Percentiles rank a stretch among this genome's conserved stretches.
These are phyloP conservation scores for Erodium maritimum DNA, from an alignment of 345 rosid genomes.

Conservation along the genomic window DNA sequence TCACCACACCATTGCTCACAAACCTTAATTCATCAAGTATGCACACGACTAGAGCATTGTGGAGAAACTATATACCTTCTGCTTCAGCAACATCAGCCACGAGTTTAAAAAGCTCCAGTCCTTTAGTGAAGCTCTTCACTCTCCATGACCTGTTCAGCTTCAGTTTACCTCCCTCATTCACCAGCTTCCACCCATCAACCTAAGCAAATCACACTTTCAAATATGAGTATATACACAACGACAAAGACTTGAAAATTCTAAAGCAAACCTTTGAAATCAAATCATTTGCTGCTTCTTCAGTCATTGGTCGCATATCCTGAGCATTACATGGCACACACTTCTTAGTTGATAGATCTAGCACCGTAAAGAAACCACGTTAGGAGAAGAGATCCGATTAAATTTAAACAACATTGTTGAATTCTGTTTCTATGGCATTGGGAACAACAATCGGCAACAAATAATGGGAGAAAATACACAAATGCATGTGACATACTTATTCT, in stretches of 20 bases:
- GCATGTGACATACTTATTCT: neutral
- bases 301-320: constrained; percentile 77
- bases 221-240: neutral
- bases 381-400: neutral
- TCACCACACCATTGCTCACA: neutral
- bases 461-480: neutral
- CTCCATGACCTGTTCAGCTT: constrained; percentile 65
- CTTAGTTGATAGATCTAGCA: constrained; percentile 56
- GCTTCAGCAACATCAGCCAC: constrained; percentile 76
- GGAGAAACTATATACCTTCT: constrained; percentile 35
- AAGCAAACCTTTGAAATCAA: constrained; percentile 48
- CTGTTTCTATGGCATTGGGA: neutral
- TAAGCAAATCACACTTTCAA: constrained; percentile 12
- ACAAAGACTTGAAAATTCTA: neutral
- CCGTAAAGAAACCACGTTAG: constrained; percentile 6
- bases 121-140: constrained; percentile 71
- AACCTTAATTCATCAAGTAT: neutral
- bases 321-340: constrained; percentile 82
- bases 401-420: neutral
- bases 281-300: constrained; percentile 51
- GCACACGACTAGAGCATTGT: neutral
- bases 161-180: constrained; percentile 49
- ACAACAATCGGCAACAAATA: neutral
- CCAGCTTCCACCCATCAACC: constrained; percentile 78
- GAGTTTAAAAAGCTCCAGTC: constrained; percentile 67